A percentile compares a stretch with the other conserved stretches of the same genome.
phyloP scores from a whole-genome alignment of 202 grass and related monocot species.

The Saccharum hybrid region DNA sequence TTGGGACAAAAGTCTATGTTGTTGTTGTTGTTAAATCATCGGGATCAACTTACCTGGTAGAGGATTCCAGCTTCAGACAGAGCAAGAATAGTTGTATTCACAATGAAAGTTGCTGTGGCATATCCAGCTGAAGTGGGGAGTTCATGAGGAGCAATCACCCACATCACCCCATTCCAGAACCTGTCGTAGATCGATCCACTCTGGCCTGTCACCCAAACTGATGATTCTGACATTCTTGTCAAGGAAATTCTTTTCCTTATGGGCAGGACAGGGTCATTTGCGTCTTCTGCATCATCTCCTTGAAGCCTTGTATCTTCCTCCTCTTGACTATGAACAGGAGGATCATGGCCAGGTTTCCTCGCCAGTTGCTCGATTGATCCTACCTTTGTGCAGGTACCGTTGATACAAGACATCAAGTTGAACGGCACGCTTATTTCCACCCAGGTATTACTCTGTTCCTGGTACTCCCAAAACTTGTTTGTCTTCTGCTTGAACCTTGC shows the following conservation, averaged over 20 bases:
- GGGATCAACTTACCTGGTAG: slow-evolving; percentile 68
- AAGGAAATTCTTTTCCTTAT: slow-evolving; percentile 79
- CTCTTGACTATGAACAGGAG: slow-evolving; percentile 41
- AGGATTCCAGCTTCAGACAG: slow-evolving; percentile 88
- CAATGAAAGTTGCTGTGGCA: slow-evolving; percentile 72
- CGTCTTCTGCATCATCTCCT: slow-evolving; percentile 35
- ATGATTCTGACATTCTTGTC: slow-evolving; percentile 94
- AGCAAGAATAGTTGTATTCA: slow-evolving; percentile 98
- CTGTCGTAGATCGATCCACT: slow-evolving; percentile 95
- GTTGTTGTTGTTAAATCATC: not conserved
- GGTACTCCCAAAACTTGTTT: slow-evolving; percentile 85
- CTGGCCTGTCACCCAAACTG: slow-evolving; percentile 90
- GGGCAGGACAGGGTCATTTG: slow-evolving; percentile 50
- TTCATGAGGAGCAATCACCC: slow-evolving; percentile 96
- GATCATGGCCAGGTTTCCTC: slow-evolving; percentile 34
- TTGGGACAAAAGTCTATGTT: no score
- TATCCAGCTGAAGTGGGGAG: slow-evolving; percentile 66
- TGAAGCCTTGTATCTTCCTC: slow-evolving; percentile 28
- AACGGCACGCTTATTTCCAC: slow-evolving; percentile 85
- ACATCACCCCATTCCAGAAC: slow-evolving; percentile 93
- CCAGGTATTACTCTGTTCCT: slow-evolving; percentile 90
- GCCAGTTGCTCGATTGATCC: slow-evolving; percentile 60
- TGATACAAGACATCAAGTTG: slow-evolving; percentile 85
- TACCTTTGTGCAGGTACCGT: slow-evolving; percentile 80
- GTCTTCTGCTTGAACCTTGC: slow-evolving; percentile 83